These are phyloP conservation scores for Russula sp. DNA, from an alignment of 768 basidiomycete species.

Conservation along the genomic window DNA sequence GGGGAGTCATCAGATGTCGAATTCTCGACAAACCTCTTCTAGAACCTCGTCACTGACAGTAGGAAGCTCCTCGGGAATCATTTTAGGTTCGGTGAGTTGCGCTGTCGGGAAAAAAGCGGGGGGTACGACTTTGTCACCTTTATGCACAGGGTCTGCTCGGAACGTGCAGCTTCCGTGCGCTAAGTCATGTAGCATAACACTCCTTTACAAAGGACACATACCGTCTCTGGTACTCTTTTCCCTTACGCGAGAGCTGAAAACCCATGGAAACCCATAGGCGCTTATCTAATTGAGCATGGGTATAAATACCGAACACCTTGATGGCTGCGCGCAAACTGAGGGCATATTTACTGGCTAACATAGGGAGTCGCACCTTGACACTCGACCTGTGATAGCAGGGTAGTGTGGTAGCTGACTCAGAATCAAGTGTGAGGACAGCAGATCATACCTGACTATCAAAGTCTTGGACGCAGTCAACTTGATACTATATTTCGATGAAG, in stretches of 20 bases:
- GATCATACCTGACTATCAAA: constrained; percentile 13
- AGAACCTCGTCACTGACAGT: constrained; percentile 38
- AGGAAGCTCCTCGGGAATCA: constrained; percentile 22
- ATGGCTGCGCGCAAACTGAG: constrained; percentile 30
- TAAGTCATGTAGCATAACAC: no score
- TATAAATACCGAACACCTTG: constrained; percentile 44
- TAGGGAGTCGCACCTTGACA: constrained; percentile 29
- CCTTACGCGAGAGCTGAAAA: constrained; percentile 35
- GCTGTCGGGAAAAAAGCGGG: constrained; percentile 47
- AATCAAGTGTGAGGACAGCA: neutral
- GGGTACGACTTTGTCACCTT: constrained; percentile 37
- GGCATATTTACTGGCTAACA: neutral
- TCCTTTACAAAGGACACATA: constrained; percentile 19
- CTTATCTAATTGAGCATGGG: constrained; percentile 38
- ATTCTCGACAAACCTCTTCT: constrained; percentile 35
- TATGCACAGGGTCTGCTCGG: constrained; percentile 30
- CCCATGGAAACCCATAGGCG: constrained; percentile 43
- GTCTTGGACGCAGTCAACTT: constrained; percentile 21
- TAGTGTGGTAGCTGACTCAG: no score
- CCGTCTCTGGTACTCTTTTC: constrained; percentile 49
- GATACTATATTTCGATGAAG: constrained; percentile 24
- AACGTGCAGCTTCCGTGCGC: constrained; percentile 36
- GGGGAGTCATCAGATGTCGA: neutral
- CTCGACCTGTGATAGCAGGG: constrained; percentile 28
- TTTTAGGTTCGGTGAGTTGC: constrained; percentile 23